These are phyloP conservation scores for Penicillium odoratum DNA, from an alignment of 495 filamentous ascomycete genomes.

Conservation along the genomic window DNA sequence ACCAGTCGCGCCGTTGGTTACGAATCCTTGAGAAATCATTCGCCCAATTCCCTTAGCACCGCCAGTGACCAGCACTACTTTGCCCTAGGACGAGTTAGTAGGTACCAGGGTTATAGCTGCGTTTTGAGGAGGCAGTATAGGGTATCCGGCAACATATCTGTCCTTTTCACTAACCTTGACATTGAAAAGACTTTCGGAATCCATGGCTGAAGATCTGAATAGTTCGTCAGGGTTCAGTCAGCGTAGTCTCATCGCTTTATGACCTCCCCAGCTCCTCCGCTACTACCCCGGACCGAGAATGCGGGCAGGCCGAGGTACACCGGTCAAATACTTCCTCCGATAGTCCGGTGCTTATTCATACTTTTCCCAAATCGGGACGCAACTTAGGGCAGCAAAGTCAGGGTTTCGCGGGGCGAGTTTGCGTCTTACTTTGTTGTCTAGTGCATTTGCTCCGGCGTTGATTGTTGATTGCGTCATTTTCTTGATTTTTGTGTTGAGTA, in stretches of 20 bases:
- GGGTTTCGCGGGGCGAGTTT: constrained; percentile 37
- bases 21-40: constrained; percentile 80
- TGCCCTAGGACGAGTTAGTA: constrained; percentile 53
- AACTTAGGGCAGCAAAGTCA: constrained; percentile 30
- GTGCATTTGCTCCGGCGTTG: constrained; percentile 4
- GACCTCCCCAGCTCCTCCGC: constrained; percentile 17
- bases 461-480: constrained; percentile 6
- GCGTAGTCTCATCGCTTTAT: background rate
- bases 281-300: constrained; percentile 17
- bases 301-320: constrained; percentile 25
- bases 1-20: constrained; percentile 69
- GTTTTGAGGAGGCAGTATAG: no score
- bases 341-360: constrained; percentile 1
- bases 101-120: background rate
- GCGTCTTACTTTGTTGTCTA: constrained; percentile 7
- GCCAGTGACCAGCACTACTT: constrained; percentile 74
- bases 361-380: constrained; percentile 26
- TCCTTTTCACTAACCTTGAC: constrained; percentile 49
- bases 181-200: constrained; percentile 55
- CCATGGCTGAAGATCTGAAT: constrained; percentile 39
- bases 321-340: constrained; percentile 1
- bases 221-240: constrained; percentile 6
- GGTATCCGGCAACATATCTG: background rate
- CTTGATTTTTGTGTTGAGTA: constrained; percentile 1
- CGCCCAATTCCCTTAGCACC: constrained; percentile 71